Base-by-base conservation (phyloP, 805 yeast species). In the Monosporozyma unispora region DNA sequence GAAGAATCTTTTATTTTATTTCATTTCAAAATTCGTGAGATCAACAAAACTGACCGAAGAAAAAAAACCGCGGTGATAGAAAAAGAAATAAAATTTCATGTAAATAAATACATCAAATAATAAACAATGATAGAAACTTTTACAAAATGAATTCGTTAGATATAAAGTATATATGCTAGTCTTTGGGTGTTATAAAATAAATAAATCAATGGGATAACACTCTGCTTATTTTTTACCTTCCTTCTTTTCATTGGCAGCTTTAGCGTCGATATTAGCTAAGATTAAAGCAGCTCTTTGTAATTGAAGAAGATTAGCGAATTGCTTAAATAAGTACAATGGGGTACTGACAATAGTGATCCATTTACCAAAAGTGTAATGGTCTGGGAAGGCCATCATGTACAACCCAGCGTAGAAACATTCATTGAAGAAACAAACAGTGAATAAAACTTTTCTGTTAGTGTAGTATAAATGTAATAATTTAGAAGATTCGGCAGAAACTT, bases 241-340 rank as follows among this genome's bases (percentile, higher is more conserved):
- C 29, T 44, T 46, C 44, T 47, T 25, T 16, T 50, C 59, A 46
- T 55, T 60, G 41, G 71, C 64, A 19, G 64, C 67, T 22, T 62
- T 64, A 12, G 73, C 72, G 64, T 93, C 99, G 50, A 78, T 62
- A 52, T 76, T 79, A 10, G 97, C 97, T 60, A 93, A 76, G 48
- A 79, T 74, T 35, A 84, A 66, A 11, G 95, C 88, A 11, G 99
- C 99, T 59, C 85, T 81, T 50, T 79, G 76, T 77, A 93, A 70
- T 70, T 93, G 99, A 52, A 93, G 79, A 19, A 87, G 81, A 64
- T 95, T 93, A 54, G 95, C 85, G 50, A 83, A 67, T 72, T 93
- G 99, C 70, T 93, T 93, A 71, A 89, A 87, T 19, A 80, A 64
- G 87, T 96, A 93, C 48, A 90, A 76, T 28, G 99, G 99, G 53